A percentile compares a stretch with the other conserved stretches of the same genome.
Conservation (phyloP, 495 filamentous ascomycete species). For the Penicillium ucsense region DNA sequence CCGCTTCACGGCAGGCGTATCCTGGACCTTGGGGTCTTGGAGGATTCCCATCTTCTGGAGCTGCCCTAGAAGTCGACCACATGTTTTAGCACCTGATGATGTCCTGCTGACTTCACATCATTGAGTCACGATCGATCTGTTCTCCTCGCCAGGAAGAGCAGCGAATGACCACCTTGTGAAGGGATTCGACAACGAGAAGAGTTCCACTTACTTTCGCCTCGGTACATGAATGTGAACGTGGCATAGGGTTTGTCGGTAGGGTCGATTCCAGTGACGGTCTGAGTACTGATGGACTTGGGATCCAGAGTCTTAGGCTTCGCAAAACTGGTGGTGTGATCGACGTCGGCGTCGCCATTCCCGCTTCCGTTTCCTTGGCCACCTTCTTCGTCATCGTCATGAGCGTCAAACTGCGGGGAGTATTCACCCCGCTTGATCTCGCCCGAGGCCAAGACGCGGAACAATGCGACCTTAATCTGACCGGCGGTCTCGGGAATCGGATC, state of each 20-base stretch:
- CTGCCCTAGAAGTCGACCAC: slow-evolving; percentile 52
- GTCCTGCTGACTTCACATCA: too few relatives aligned
- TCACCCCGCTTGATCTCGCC: slow-evolving; percentile 96
- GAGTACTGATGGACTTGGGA: slow-evolving; percentile 93
- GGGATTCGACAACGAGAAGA: too few relatives aligned
- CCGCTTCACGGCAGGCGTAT: slow-evolving; percentile 55
- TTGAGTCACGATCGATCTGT: too few relatives aligned
- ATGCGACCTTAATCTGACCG: slow-evolving; percentile 95
- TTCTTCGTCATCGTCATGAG: slow-evolving; percentile 84
- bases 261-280: slow-evolving; percentile 98
- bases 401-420: slow-evolving; percentile 96
- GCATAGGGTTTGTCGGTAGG: slow-evolving; percentile 91
- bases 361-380: slow-evolving; percentile 33
- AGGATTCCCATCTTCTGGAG: slow-evolving; percentile 89
- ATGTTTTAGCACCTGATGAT: slow-evolving; percentile 1
- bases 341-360: slow-evolving; percentile 49
- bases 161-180: too few relatives aligned
- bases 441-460: slow-evolving; percentile 91
- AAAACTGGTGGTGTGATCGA: slow-evolving; percentile 98
- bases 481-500: slow-evolving; percentile 89
- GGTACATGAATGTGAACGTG: slow-evolving; percentile 95
- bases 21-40: slow-evolving; percentile 47
- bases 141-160: too few relatives aligned
- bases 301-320: slow-evolving; percentile 95
- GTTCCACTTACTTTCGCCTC: slow-evolving; percentile 73